Evolutionary conservation across 352 stramenopile species (phyloP), one percentile per base, ranked within the genome.

Genomic region (Phytophthora ramorum): DNA sequence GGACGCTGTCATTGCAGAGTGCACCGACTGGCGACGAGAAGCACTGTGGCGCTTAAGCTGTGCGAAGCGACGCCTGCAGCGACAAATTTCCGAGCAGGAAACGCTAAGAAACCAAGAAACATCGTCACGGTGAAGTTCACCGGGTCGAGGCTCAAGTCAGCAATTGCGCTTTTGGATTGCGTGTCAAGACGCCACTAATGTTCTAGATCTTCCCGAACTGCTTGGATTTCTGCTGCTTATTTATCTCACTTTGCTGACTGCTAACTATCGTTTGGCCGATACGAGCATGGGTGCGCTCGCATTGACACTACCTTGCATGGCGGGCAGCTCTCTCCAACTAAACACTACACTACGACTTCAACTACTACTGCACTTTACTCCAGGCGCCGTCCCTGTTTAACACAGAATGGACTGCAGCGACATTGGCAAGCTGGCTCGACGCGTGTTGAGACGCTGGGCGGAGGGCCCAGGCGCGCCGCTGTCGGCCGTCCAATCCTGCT

Each of bases 361-460:
- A 63, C 55, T 17, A 47, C 41, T n/a, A 30, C 49, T 49, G 40
- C 51, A 22, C 30, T 51, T 22, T 56, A 32, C 5, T 28, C 2
- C 22, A 41, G 22, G 22, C 22, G 7, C 5, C 35, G 10, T 16
- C n/a, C 10, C 32, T n/a, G 37, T 14, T 35, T 87, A 92, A 64
- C 84, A 93, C 55, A 90, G 64, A 71, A 91, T 90, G 28, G 80
- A 90, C 71, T 88, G 72, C 34, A 93, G 69, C 44, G 84, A 93
- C 84, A 93, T 93, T 50, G 70, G 66, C 16, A 75, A 46, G 20
- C 70, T 78, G 4, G 70, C 70, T 50, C 70, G 65, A 26, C 65
- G 65, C 10, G 80, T 83, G 41, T 71, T 85, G 54, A 84, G 76
- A 20, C 66, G 60, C 50, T 69, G 49, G 16, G 55, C 51, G 22